Conservation (phyloP, 179 eudicot genomes). For the Amaranthus tricolor region DNA sequence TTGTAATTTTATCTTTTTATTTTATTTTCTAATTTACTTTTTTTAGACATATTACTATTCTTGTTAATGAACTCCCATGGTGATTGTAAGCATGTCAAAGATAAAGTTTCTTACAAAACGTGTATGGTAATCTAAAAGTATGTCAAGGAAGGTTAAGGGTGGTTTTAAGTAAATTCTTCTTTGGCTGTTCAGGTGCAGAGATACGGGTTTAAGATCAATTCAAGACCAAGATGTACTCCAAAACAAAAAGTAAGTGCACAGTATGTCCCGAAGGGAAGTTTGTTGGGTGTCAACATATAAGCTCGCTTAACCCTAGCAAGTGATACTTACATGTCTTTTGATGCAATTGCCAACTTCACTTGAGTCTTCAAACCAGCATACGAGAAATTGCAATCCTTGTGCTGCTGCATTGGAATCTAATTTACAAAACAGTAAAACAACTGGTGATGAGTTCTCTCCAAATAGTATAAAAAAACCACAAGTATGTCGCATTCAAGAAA, state of each 20-base stretch:
- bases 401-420: slow-evolving; percentile 97
- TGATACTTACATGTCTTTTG: slow-evolving; percentile 75
- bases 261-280: not conserved
- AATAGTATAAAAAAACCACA: not conserved
- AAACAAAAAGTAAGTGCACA: not conserved
- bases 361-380: slow-evolving; percentile 98
- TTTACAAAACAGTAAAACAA: slow-evolving; percentile 5
- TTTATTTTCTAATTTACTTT: not conserved
- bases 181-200: not conserved
- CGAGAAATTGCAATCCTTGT: slow-evolving; percentile 97
- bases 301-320: not conserved
- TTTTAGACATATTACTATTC: not conserved
- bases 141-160: no score
- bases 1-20: no score
- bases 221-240: not conserved
- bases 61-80: not conserved
- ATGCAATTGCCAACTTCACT: slow-evolving; percentile 85
- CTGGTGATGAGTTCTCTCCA: slow-evolving; percentile 1
- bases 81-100: no score
- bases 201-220: not conserved
- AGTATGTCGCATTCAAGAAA: slow-evolving; percentile 1
- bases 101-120: no score
- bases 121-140: no score
- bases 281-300: slow-evolving; percentile 3
- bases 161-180: no score